phyloP scores from a whole-genome alignment of 78 protist genomes.

The Planoprotostelium fungivorum region DNA sequence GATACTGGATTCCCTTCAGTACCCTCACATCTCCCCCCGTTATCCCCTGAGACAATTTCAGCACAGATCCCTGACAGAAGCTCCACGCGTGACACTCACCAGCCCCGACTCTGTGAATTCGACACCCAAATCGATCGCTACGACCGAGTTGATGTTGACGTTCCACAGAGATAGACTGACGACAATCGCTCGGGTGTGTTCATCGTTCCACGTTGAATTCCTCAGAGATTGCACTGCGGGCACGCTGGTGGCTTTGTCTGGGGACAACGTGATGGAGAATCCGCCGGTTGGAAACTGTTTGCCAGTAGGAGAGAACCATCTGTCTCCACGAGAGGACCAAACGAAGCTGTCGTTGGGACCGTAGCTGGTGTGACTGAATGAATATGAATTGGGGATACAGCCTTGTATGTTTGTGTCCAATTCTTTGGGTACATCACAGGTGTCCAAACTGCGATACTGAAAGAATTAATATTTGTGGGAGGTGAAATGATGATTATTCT shows the following conservation, averaged over 20 bases:
- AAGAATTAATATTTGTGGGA: too few species aligned
- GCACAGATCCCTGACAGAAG: too few species aligned
- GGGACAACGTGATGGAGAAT: not conserved
- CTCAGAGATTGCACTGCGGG: not conserved
- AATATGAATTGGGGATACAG: not conserved
- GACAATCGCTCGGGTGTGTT: not conserved
- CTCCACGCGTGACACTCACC: too few species aligned
- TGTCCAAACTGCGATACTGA: not conserved
- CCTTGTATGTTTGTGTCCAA: not conserved
- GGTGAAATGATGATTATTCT: too few species aligned
- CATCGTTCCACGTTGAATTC: not conserved
- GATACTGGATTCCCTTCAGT: not conserved
- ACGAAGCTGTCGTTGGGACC: not conserved
- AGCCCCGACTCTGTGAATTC: not conserved
- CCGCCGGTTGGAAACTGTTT: not conserved
- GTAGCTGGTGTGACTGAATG: not conserved
- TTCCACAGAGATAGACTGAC: not conserved
- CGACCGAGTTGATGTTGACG: not conserved
- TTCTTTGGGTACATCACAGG: not conserved
- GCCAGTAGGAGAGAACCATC: not conserved
- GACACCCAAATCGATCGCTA: not conserved
- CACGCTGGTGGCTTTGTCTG: not conserved
- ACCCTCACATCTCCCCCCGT: not conserved
- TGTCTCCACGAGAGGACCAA: not conserved
- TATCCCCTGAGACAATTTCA: not conserved